A percentile compares a stretch with the other conserved stretches of the same genome.
Evolutionary conservation across 148 eudicot genomes (phyloP).

Genomic region (Heliosperma pusillum): DNA sequence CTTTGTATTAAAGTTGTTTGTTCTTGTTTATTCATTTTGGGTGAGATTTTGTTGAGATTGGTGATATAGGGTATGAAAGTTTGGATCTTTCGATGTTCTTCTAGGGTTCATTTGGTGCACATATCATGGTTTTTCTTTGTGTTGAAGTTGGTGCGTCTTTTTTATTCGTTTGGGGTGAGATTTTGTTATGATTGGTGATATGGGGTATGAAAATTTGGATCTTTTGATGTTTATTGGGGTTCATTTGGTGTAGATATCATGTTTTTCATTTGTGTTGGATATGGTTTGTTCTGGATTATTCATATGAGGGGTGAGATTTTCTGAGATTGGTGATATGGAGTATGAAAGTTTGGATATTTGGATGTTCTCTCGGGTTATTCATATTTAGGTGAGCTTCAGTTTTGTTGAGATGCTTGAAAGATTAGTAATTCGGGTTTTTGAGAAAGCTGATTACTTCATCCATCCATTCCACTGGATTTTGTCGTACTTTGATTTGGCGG

Average conservation of each 20-base stretch:
- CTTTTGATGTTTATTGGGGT: neutral
- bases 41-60: neutral
- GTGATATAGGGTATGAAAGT: constrained; percentile 2
- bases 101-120: neutral
- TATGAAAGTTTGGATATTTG: no score
- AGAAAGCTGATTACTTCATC: neutral
- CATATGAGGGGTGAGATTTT: no score
- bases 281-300: no score
- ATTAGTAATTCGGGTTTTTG: constrained; percentile 6
- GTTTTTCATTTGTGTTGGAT: no score
- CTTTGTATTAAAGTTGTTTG: constrained; percentile 9
- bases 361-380: no score
- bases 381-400: neutral
- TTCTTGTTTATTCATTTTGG: constrained; percentile 5
- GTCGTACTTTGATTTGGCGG: no score
- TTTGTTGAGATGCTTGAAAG: neutral
- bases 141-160: neutral
- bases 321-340: no score
- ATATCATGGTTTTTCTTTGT: no score
- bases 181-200: neutral
- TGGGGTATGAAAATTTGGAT: constrained; percentile 7
- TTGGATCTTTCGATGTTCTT: neutral
- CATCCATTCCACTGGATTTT: no score
- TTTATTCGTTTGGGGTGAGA: neutral
- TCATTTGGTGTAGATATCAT: no score